Evolutionary conservation across 2,329 filamentous ascomycete species (phyloP).

Genomic region (Hymenoscyphus occultus): DNA sequence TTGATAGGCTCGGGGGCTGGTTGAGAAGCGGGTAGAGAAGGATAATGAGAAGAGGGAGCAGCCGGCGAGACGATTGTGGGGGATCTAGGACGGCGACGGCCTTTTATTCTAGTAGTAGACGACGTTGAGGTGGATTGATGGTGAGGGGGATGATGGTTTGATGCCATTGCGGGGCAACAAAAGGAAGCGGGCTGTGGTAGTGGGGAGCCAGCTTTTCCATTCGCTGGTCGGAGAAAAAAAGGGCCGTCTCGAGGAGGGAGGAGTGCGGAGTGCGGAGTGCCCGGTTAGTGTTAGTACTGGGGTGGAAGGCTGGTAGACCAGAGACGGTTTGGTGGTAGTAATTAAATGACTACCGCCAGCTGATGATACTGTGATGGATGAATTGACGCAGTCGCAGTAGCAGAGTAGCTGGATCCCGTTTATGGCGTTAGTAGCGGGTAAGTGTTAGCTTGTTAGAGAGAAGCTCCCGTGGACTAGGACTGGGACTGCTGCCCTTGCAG

Average conservation of each 20-base stretch:
- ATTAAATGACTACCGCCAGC: neutral
- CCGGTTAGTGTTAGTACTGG: neutral
- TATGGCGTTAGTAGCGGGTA: neutral
- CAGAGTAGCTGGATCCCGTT: neutral
- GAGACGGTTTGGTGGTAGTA: neutral
- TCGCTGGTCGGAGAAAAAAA: slow-evolving; percentile 5
- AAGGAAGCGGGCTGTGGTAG: slow-evolving; percentile 3
- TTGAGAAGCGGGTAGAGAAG: slow-evolving; percentile 14
- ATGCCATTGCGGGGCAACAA: slow-evolving; percentile 12
- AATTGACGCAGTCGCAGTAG: neutral
- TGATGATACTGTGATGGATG: neutral
- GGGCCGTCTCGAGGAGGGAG: slow-evolving; percentile 1
- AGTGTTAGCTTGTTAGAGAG: neutral
- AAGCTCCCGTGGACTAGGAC: neutral
- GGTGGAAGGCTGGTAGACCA: neutral
- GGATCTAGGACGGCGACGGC: slow-evolving; percentile 23
- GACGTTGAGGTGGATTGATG: slow-evolving; percentile 30
- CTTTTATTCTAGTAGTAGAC: slow-evolving; percentile 30
- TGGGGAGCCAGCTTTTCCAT: slow-evolving; percentile 15
- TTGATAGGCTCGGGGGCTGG: slow-evolving; percentile 19
- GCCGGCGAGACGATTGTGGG: slow-evolving; percentile 14
- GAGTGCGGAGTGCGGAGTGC: neutral
- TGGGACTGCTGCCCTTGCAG: neutral
- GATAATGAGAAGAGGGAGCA: neutral
- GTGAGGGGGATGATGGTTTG: neutral